Evolutionary conservation across 2,329 filamentous ascomycete genomes (phyloP), one percentile per base, ranked within the genome.

Genomic region (Metarhizium rileyi): DNA sequence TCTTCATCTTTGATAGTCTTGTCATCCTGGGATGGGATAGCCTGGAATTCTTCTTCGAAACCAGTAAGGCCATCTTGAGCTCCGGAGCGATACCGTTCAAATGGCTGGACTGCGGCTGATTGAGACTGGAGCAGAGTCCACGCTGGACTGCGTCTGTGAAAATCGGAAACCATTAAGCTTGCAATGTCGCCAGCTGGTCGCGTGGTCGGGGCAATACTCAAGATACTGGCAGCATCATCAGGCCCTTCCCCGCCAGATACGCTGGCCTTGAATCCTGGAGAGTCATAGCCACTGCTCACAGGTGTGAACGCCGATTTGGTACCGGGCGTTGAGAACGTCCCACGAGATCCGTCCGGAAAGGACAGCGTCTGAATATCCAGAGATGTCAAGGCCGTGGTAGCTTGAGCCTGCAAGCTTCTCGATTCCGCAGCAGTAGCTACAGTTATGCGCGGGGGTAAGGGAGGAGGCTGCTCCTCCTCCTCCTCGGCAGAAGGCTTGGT

Each of bases 341-440:
- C 83, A 52, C 80, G 75, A 20, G 80, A 79, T 52, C 80, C 81
- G 63, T 88, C 86, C 10, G 81, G 81, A 54, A 86, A 84, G 1
- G 83, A 82, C 46, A 90, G 75, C 0, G 86, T 87, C 57, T 88
- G 85, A 49, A 90, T 84, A 56, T 91, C 90, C 53, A 90, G 77
- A 16, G 88, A 78, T 0, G 89, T 91, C 14, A 97, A 62, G 9
- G 90, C 90, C 1, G 90, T 96, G 3, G 90, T 96, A 44, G 91
- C 81, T 52, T 81, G 82, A 2, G 85, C 82, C 55, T 71, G 74
- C 49, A 73, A 61, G 65, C 67, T 54, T 66, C 66, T 57, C 43
- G 68, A 9, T 53, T 76, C 64, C 53, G 68, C 44, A 38, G 64
- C 57, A 41, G 62, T 53, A 48, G 61, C 67, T 25, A 65, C 66